Base-by-base conservation (phyloP, 805 yeast species). In the Candida koratica region DNA sequence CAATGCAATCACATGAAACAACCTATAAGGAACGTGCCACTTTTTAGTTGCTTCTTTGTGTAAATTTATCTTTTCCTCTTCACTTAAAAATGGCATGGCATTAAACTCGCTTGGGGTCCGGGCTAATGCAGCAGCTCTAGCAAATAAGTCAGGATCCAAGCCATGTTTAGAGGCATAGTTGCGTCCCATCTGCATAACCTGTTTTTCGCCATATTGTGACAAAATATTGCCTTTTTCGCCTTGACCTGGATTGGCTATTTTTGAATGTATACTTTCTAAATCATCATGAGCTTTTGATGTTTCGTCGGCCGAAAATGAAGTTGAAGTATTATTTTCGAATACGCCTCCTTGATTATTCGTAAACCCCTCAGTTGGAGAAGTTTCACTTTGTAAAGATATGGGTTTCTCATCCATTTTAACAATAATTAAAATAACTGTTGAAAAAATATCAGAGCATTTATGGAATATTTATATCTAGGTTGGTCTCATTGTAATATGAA, bases 181-280 rank as follows among this genome's bases (percentile, higher is more conserved):
- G 45, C 83, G 65, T 25, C 86, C 86, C 84, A 80, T 79, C 41
- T 69, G 71, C 75, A 75, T 75, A 5, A 75, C 83, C 50, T 79
- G 82, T 17, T 71, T 72, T 43, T 77, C 79, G 12, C 78, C 56
- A 48, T 80, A 79, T 51, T 76, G 77, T 2, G 74, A 55, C 38
- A 79, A 57, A 35, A 77, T 70, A 46, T 79, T 79, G 17, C 59
- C 65, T 18, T 25, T 43, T 34, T 51, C 61, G 5, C n/a, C n/a
- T n/a, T n/a, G n/a, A n/a, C n/a, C n/a, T n/a, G n/a, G n/a, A n/a
- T n/a, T n/a, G n/a, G n/a, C n/a, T n/a, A n/a, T n/a, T n/a, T n/a
- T n/a, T n/a, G n/a, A n/a, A n/a, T n/a, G n/a, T n/a, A n/a, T n/a
- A n/a, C n/a, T n/a, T n/a, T n/a, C n/a, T n/a, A n/a, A 48, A 14